Percentiles rank a stretch among this genome's conserved stretches.
These are phyloP conservation scores for Eucalyptus grandis DNA, from an alignment of 345 rosid species.

Conservation along the genomic window DNA sequence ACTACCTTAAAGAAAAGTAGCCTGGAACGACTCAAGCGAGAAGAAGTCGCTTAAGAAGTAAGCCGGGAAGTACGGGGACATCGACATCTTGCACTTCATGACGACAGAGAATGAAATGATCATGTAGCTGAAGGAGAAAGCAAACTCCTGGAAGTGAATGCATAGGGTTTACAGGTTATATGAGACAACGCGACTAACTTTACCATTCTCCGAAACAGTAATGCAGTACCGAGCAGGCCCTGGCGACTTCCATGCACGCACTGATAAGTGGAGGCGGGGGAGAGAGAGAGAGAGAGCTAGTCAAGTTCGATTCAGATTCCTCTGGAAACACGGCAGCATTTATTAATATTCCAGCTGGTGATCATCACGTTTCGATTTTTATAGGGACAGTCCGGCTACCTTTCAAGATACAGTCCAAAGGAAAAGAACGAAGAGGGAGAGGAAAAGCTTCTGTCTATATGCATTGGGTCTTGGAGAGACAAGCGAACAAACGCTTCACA, in stretches of 20 bases:
- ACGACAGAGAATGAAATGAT: neutral
- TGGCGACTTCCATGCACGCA: neutral
- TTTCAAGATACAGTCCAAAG: neutral
- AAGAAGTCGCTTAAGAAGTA: neutral
- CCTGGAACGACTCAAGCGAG: neutral
- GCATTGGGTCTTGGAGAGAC: neutral
- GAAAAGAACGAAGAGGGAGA: neutral
- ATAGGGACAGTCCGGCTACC: neutral
- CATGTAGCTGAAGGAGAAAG: neutral
- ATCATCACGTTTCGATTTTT: neutral
- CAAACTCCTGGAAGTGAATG: neutral
- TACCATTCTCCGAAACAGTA: neutral
- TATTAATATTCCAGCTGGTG: neutral
- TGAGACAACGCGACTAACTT: neutral
- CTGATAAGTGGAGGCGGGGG: neutral
- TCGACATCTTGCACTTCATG: neutral
- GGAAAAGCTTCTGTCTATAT: neutral
- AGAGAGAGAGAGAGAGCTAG: too few relatives aligned
- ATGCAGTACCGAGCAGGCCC: neutral
- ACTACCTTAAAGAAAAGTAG: neutral
- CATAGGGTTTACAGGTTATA: neutral
- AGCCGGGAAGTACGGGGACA: neutral
- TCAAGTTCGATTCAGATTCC: neutral
- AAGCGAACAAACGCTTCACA: neutral
- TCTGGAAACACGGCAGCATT: neutral